A percentile compares a stretch with the other conserved stretches of the same genome.
Evolutionary conservation across 495 filamentous ascomycete genomes (phyloP).

Genomic region (Aspergillus ostianus): DNA sequence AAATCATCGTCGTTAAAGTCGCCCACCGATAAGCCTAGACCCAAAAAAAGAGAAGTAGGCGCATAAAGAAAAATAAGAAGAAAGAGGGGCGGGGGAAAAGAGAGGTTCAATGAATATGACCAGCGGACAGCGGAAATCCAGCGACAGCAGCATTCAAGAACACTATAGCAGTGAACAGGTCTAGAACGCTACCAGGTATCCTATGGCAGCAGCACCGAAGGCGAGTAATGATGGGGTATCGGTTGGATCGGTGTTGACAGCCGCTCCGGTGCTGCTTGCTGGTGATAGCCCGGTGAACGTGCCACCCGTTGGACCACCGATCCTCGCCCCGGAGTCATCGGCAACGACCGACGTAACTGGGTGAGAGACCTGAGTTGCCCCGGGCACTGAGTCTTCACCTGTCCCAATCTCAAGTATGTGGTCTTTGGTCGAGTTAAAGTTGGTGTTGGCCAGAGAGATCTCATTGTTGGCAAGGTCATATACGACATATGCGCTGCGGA

Average conservation of each 20-base stretch:
- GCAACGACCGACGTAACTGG: conserved; percentile 52
- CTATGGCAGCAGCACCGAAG: conserved; percentile 29
- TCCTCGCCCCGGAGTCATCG: conserved; percentile 37
- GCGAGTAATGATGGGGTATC: conserved; percentile 25
- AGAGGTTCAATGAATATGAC: too few species aligned
- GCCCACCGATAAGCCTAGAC: too few species aligned
- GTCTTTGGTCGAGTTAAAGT: conserved; percentile 68
- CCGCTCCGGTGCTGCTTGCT: conserved; percentile 22
- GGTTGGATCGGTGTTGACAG: conserved; percentile 17
- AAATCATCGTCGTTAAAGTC: too few species aligned
- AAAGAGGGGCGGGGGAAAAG: too few species aligned
- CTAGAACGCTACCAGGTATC: conserved; percentile 25
- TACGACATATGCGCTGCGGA: conserved; percentile 88
- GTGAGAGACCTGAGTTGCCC: conserved; percentile 64
- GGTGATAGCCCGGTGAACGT: conserved; percentile 16
- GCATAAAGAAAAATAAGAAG: too few species aligned
- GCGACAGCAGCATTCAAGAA: background rate
- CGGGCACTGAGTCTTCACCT: conserved; percentile 63
- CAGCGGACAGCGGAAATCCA: background rate
- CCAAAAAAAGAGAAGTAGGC: too few species aligned
- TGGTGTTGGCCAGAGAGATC: conserved; percentile 82
- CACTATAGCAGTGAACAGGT: background rate
- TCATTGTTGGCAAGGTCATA: conserved; percentile 87
- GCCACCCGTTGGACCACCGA: conserved; percentile 29
- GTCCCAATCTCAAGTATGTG: conserved; percentile 71